Conservation (phyloP, 108 stramenopile species). For the Aurantiochytrium sp. region DNA sequence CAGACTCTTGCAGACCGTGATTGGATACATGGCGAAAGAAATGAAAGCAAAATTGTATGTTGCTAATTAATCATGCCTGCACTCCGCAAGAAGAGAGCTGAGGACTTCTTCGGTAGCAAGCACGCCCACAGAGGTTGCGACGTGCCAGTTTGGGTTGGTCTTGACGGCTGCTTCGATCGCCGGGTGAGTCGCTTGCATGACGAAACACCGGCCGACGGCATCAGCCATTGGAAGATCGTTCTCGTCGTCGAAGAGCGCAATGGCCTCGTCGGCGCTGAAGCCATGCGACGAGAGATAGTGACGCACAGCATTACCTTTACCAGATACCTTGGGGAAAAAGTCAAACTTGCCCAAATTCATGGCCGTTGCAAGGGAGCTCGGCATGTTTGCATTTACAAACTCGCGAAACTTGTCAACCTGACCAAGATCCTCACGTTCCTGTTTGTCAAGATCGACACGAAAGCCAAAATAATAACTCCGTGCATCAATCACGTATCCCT, state of each 20-base stretch:
- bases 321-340: not conserved
- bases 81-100: not conserved
- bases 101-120: not conserved
- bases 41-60: not conserved
- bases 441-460: not conserved
- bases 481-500: not conserved
- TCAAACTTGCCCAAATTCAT: not conserved
- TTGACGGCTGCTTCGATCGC: not conserved
- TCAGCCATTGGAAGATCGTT: slow-evolving; percentile 7
- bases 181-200: not conserved
- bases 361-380: not conserved
- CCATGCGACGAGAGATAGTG: not conserved
- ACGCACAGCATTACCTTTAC: not conserved
- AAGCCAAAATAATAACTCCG: not conserved
- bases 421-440: not conserved
- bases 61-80: not conserved
- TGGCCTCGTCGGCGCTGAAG: not conserved
- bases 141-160: not conserved
- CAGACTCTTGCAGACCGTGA: too few relatives aligned
- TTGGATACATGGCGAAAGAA: not conserved
- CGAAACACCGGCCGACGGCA: not conserved
- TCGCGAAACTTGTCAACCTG: not conserved
- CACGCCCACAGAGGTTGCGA: not conserved
- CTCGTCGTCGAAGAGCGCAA: not conserved
- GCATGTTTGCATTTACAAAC: not conserved